Base-by-base conservation (phyloP, 225 moss, liverwort and hornwort genomes). In the Bryoerythrophyllum caledonicum region DNA sequence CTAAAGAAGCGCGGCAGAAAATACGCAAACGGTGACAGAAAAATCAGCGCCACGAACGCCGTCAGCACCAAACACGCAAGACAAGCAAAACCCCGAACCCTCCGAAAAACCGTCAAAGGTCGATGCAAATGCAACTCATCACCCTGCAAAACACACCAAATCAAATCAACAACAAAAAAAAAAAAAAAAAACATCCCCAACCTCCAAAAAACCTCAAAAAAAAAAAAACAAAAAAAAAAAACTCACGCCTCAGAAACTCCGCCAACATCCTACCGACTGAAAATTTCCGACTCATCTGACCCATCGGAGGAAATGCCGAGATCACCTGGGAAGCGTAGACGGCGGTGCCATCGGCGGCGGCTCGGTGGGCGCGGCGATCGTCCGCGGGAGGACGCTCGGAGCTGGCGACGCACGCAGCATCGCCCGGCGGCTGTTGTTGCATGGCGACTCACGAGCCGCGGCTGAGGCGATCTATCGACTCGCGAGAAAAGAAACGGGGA, bases 71-170 rank as follows among this genome's bases (percentile, higher is more conserved):
- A 81, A 81, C 91, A 83, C 28, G 90, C 67, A 52, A 95, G 82
- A 73, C 95, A 95, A 19, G 79, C 78, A 41, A 92, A 78, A 56
- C 99, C 99, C 75, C 99, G 89, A 70, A 90, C 65, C 61, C 88
- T 75, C 74, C 95, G 89, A 58, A 85, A 95, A n/a, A 89, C 62
- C 7, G 95, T 95, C 84, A 96, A 65, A 34, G 96, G 96, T 64
- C 86, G 92, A 72, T 94, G 92, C 43, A 86, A 32, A 64, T 83
- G 86, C 24, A 69, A 59, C 74, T 81, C 67, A 48, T 64, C 77
- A 25, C 74, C 88, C 88, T 89, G 72, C 67, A 32, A 32, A 3
- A 83, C 38, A 43, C 27, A 52, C 37, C 38, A 30, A 48, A 56
- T 21, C 27, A 2, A 46, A 32, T 32, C 5, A 21, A 72, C 26